Evolutionary conservation across 2,329 filamentous ascomycete species (phyloP).

Genomic region (Penicillium glabrum): DNA sequence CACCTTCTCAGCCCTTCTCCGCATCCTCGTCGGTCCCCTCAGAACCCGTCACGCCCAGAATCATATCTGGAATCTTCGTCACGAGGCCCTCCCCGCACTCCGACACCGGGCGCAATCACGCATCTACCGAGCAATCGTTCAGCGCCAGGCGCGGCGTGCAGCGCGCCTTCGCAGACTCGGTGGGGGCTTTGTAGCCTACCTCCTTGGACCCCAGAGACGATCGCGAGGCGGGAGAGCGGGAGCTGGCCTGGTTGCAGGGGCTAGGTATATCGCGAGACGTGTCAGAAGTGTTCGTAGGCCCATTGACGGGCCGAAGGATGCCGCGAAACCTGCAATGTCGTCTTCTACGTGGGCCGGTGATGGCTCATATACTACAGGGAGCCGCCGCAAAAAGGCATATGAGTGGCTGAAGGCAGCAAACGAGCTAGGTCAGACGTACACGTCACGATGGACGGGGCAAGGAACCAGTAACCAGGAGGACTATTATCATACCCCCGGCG

Average conservation of each 20-base stretch:
- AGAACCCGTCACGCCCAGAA: slow-evolving; percentile 64
- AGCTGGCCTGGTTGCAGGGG: not conserved
- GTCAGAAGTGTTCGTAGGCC: slow-evolving; percentile 15
- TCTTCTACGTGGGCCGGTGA: slow-evolving; percentile 26
- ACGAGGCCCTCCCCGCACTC: slow-evolving; percentile 71
- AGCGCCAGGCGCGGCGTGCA: slow-evolving; percentile 58
- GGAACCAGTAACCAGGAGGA: slow-evolving; percentile 49
- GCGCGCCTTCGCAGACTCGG: slow-evolving; percentile 41
- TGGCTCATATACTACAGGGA: slow-evolving; percentile 57
- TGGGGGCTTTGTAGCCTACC: slow-evolving; percentile 24
- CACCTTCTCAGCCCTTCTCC: slow-evolving; percentile 53
- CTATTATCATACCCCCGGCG: slow-evolving; percentile 63
- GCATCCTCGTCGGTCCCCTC: slow-evolving; percentile 64
- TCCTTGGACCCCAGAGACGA: slow-evolving; percentile 26
- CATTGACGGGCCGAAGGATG: slow-evolving; percentile 17
- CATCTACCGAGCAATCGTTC: slow-evolving; percentile 72
- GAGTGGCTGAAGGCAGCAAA: slow-evolving; percentile 71
- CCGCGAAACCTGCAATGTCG: slow-evolving; percentile 22
- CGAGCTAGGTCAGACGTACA: slow-evolving; percentile 67
- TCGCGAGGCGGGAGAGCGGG: slow-evolving; percentile 13
- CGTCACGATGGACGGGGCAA: slow-evolving; percentile 53
- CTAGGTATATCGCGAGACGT: slow-evolving; percentile 4
- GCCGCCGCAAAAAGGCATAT: slow-evolving; percentile 75
- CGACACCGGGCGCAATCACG: slow-evolving; percentile 71
- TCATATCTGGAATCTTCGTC: slow-evolving; percentile 67